A percentile compares a stretch with the other conserved stretches of the same genome.
Conservation (phyloP, 2,329 filamentous ascomycete genomes). For the Delphinella strobiligena region DNA sequence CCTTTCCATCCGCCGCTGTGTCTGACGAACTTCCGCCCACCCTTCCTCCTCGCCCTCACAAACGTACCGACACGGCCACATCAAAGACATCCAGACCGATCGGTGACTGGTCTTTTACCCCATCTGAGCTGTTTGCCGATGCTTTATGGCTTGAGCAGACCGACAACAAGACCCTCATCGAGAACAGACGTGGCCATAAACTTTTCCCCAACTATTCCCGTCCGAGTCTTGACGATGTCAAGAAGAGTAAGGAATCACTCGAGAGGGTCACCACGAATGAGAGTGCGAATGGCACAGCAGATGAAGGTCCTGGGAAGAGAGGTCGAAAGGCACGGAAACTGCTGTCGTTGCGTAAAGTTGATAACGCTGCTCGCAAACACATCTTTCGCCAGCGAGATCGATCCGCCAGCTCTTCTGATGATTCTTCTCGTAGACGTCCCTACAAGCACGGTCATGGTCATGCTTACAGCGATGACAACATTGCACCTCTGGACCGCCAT, state of each 20-base stretch:
- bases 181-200: conserved; percentile 63
- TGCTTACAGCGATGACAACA: conserved; percentile 27
- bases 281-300: conserved; percentile 1
- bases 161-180: conserved; percentile 67
- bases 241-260: not conserved
- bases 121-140: conserved; percentile 80
- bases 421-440: conserved; percentile 37
- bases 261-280: conserved; percentile 5
- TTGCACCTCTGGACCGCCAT: conserved; percentile 33
- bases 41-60: conserved; percentile 13
- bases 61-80: conserved; percentile 27
- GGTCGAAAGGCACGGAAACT: conserved; percentile 10
- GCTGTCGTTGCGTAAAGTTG: conserved; percentile 9
- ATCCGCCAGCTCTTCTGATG: conserved; percentile 17
- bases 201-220: conserved; percentile 44
- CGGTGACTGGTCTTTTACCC: conserved; percentile 74
- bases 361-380: conserved; percentile 7
- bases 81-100: conserved; percentile 58
- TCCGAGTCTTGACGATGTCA: conserved; percentile 12
- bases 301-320: conserved; percentile 2
- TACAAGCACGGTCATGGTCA: conserved; percentile 43
- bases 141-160: conserved; percentile 79
- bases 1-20: conserved; percentile 7
- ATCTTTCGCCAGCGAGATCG: conserved; percentile 7
- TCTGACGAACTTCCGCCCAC: conserved; percentile 15